Evolutionary conservation across 2,329 filamentous ascomycete genomes (phyloP).

Genomic region (Trichoderma brevicompactum): DNA sequence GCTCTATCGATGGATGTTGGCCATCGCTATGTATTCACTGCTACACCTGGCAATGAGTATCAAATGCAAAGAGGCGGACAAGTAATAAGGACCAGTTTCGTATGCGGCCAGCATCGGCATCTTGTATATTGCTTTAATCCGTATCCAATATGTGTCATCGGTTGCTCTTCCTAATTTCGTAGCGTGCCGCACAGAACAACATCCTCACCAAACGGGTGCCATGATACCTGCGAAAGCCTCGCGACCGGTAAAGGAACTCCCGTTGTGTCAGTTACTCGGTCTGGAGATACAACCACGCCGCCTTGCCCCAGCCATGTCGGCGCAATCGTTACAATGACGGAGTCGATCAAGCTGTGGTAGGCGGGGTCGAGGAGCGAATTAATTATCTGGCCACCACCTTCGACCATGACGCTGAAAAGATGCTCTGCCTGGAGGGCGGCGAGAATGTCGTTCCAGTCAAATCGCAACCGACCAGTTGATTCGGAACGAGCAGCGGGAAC

Average conservation of each 20-base stretch:
- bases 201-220: conserved; percentile 81
- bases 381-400: conserved; percentile 83
- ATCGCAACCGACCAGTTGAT: conserved; percentile 48
- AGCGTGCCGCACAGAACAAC: conserved; percentile 78
- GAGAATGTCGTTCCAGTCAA: conserved; percentile 70
- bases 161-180: conserved; percentile 32
- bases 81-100: not conserved
- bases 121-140: not conserved
- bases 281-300: conserved; percentile 78
- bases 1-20: not conserved
- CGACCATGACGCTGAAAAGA: conserved; percentile 83
- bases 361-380: conserved; percentile 73
- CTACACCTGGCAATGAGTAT: not conserved
- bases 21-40: not conserved
- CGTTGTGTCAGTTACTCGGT: conserved; percentile 54
- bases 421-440: conserved; percentile 60
- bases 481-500: conserved; percentile 43
- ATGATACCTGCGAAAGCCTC: conserved; percentile 68
- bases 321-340: conserved; percentile 85
- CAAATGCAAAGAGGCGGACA: not conserved
- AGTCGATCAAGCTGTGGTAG: conserved; percentile 68
- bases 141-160: not conserved
- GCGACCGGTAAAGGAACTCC: conserved; percentile 63
- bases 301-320: conserved; percentile 87
- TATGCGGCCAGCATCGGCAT: not conserved